Evolutionary conservation across 2,329 filamentous ascomycete species (phyloP).

Genomic region (Xylariaceae sp.): DNA sequence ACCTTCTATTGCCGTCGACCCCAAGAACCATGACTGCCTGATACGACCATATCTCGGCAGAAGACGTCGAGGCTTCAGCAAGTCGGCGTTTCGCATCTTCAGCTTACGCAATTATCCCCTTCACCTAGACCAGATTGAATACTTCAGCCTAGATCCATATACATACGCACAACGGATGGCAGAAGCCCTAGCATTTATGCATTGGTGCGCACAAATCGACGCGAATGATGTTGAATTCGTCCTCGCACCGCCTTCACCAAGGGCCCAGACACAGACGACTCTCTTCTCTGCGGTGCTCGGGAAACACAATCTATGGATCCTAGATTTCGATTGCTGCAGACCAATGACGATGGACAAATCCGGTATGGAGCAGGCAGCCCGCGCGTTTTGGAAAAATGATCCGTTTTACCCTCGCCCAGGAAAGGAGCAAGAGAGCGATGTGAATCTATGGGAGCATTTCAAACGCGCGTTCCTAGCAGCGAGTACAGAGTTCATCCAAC

Average conservation of each 20-base stretch:
- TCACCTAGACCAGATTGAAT: conserved; percentile 47
- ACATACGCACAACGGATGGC: conserved; percentile 45
- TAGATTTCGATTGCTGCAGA: conserved; percentile 45
- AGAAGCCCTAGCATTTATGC: conserved; percentile 27
- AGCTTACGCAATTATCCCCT: conserved; percentile 48
- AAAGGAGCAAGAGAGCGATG: conserved; percentile 5
- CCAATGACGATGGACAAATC: conserved; percentile 32
- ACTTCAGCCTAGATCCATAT: conserved; percentile 32
- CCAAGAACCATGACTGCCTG: conserved; percentile 43
- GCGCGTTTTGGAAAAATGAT: conserved; percentile 47
- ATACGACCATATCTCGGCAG: conserved; percentile 47
- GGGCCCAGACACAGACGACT: background rate
- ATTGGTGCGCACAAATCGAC: conserved; percentile 46
- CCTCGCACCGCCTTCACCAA: conserved; percentile 30
- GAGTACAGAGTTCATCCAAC: conserved; percentile 5
- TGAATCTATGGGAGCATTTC: conserved; percentile 25
- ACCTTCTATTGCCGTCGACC: conserved; percentile 14
- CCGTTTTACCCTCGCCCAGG: conserved; percentile 46
- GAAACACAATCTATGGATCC: conserved; percentile 38
- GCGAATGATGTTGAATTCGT: conserved; percentile 56
- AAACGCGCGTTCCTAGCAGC: conserved; percentile 11
- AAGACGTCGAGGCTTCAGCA: conserved; percentile 12
- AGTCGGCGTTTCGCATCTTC: conserved; percentile 24
- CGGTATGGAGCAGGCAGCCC: conserved; percentile 40
- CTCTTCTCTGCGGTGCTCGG: conserved; percentile 23